These are phyloP conservation scores for Russula griseocarnosa DNA, from an alignment of 768 basidiomycete genomes.

Conservation along the genomic window DNA sequence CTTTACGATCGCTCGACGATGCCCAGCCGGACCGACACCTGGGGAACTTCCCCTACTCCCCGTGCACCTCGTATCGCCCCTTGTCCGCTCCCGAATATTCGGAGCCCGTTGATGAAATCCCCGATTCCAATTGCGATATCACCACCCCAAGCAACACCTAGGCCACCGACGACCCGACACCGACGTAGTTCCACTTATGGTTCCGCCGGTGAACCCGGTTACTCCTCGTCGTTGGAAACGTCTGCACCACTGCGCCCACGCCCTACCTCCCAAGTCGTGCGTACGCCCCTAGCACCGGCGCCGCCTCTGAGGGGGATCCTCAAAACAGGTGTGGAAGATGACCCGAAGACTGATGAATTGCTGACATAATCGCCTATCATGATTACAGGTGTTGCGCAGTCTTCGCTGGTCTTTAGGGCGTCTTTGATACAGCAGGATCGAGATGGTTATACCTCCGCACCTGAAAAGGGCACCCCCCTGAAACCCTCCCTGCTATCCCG, in stretches of 20 bases:
- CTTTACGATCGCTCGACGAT: conserved; percentile 20
- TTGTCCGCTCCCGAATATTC: conserved; percentile 25
- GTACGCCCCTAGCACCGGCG: conserved; percentile 6
- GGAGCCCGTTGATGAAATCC: background rate
- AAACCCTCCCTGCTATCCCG: conserved; percentile 4
- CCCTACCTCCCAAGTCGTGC: conserved; percentile 12
- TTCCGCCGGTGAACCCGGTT: conserved; percentile 14
- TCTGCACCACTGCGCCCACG: conserved; percentile 3
- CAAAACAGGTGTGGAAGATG: conserved; percentile 22
- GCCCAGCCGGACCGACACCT: conserved; percentile 2
- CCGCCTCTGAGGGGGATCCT: conserved; percentile 26
- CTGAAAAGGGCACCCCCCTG: conserved; percentile 32
- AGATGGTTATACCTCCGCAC: conserved; percentile 30
- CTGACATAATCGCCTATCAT: conserved; percentile 16
- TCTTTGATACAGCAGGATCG: conserved; percentile 20
- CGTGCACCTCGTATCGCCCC: conserved; percentile 25
- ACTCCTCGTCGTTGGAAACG: conserved; percentile 25
- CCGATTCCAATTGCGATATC: background rate
- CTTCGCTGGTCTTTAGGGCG: conserved; percentile 16
- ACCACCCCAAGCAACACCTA: background rate
- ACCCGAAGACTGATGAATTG: conserved; percentile 5
- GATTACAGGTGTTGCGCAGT: conserved; percentile 12
- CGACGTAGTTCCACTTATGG: conserved; percentile 11
- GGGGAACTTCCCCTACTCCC: conserved; percentile 1
- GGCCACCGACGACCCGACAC: conserved; percentile 1